phyloP scores from a whole-genome alignment of 192 early-diverging fungal species.

The Coemansia sp. region DNA sequence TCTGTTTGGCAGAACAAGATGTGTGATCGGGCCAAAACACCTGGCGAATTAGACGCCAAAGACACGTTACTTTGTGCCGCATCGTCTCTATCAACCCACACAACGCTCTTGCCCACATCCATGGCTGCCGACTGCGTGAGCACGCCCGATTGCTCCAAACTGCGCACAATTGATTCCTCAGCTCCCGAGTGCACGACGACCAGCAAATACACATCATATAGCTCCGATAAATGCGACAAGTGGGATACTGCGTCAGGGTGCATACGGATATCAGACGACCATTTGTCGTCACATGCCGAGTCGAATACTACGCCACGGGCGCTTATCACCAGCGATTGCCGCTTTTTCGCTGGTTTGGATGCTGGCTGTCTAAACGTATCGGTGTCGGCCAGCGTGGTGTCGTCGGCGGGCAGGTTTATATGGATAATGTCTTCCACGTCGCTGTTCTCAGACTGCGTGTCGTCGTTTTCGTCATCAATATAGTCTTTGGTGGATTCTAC shows the following conservation, averaged over 20 bases:
- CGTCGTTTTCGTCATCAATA: slow-evolving; percentile 5
- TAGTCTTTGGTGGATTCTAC: slow-evolving; percentile 9
- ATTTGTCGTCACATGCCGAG: slow-evolving; percentile 8
- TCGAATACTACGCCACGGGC: slow-evolving; percentile 31
- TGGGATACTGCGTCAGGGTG: background rate
- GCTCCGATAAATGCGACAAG: slow-evolving; percentile 10
- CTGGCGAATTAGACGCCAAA: slow-evolving; percentile 2
- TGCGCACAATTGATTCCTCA: background rate
- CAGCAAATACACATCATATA: slow-evolving; percentile 29
- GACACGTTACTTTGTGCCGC: background rate
- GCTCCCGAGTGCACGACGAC: slow-evolving; percentile 12
- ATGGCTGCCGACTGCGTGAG: background rate
- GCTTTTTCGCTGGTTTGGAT: background rate
- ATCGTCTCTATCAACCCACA: slow-evolving; percentile 22
- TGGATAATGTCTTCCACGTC: slow-evolving; percentile 7
- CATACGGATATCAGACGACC: slow-evolving; percentile 15
- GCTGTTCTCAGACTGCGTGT: background rate
- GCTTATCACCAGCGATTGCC: slow-evolving; percentile 23
- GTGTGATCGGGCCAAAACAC: background rate
- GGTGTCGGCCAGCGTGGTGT: background rate
- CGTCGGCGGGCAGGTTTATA: background rate
- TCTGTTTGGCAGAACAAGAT: slow-evolving; percentile 48
- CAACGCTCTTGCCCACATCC: slow-evolving; percentile 13
- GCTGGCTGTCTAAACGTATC: background rate
- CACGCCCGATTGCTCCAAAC: slow-evolving; percentile 8